These are phyloP conservation scores for Chamaecyparis obtusa DNA, from an alignment of 75 land plant species.

Conservation along the genomic window DNA sequence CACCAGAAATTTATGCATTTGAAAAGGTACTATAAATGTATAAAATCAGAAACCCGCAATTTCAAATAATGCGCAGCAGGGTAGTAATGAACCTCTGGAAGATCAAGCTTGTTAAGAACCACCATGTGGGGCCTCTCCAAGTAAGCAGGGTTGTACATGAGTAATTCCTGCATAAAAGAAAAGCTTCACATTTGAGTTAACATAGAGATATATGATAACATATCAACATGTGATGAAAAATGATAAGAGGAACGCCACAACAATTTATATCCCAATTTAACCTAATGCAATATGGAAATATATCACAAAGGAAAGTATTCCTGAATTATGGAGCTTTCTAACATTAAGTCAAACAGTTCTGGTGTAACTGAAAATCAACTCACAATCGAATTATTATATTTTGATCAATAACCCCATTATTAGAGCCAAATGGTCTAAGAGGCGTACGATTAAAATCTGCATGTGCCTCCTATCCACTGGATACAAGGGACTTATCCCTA, in stretches of 20 bases:
- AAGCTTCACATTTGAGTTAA: neutral
- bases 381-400: neutral
- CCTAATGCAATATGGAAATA: neutral
- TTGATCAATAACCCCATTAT: neutral
- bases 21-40: neutral
- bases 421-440: neutral
- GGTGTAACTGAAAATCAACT: neutral
- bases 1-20: neutral
- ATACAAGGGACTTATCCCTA: too few relatives aligned
- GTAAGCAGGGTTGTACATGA: constrained; percentile 94
- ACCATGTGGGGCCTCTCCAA: constrained; percentile 88
- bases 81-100: constrained; percentile 47
- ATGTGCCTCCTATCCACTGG: neutral
- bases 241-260: neutral
- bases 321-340: neutral
- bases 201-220: neutral
- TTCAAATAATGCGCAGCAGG: neutral
- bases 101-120: constrained; percentile 89
- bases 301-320: neutral
- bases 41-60: neutral
- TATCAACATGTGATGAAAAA: neutral
- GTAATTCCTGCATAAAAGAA: constrained; percentile 69
- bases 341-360: neutral
- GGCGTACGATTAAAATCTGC: neutral
- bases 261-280: too few relatives aligned